Evolutionary conservation across 2,329 filamentous ascomycete genomes (phyloP), one percentile per base, ranked within the genome.

Genomic region (Diatrype stigma): DNA sequence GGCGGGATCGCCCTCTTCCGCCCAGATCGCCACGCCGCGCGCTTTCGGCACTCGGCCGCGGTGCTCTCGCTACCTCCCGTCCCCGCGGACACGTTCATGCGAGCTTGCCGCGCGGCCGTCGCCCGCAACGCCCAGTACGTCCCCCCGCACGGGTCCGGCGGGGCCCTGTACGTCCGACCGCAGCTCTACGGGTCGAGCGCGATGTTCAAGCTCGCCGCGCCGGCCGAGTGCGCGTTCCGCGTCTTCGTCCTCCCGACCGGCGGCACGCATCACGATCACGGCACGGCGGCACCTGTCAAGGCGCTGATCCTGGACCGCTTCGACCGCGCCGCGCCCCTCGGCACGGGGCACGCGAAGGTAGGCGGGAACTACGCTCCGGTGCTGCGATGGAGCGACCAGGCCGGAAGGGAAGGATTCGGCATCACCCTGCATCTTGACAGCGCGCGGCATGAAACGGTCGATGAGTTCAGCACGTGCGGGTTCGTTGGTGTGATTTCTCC

Each of bases 351-450:
- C 55, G 93, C 90, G n/a, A 97, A 97, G 73, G 81, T 97, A 2
- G 93, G 94, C 23, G 94, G 93, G 14, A 97, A 97, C 73, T 97
- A 97, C 67, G 93, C 92, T 10, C 93, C 93, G 2, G 93, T 97
- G 5, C 72, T 97, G 63, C 79, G 88, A 50, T 91, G 90, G 79
- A 95, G 89, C 65, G 91, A 96, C 62, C 86, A 81, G 64, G 93
- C 94, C 1, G 77, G 86, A 51, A 74, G 77, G 17, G 81, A 90
- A 53, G 93, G 93, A 30, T 97, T 82, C 65, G 92, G 90, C n/a
- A 97, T 97, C 64, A 97, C 93, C 2, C 77, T 97, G 63, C 93
- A 97, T 68, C 75, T 97, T 49, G 94, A 97, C 72, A 94, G 89
- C 68, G 85, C 85, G 64, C 89, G 82, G 11, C 82, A 92, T 60